A percentile compares a stretch with the other conserved stretches of the same genome.
phyloP scores from a whole-genome alignment of 2,329 filamentous ascomycete species.

The Penicillium sp. region DNA sequence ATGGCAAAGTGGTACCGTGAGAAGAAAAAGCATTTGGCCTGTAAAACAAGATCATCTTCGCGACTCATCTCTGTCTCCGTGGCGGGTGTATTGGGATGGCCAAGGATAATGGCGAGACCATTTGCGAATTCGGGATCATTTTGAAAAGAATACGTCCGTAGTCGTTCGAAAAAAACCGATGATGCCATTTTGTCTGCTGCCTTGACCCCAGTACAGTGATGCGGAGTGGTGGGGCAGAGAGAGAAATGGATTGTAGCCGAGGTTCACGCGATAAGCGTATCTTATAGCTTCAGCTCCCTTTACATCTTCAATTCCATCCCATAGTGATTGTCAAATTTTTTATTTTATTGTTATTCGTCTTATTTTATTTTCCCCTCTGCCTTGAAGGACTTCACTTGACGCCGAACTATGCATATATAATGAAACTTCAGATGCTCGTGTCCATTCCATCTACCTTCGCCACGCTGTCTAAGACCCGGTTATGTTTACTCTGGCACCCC shows the following conservation, averaged over 20 bases:
- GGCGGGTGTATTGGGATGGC: conserved; percentile 40
- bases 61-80: conserved; percentile 40
- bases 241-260: neutral
- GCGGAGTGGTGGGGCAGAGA: neutral
- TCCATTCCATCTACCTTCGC: conserved; percentile 37
- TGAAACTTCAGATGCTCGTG: conserved; percentile 22
- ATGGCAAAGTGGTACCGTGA: conserved; percentile 37
- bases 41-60: conserved; percentile 44
- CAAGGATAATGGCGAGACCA: conserved; percentile 49
- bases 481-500: conserved; percentile 65
- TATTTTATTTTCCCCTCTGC: neutral
- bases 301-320: no score
- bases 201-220: neutral
- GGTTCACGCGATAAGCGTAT: neutral
- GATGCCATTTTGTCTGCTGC: conserved; percentile 3
- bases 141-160: conserved; percentile 43
- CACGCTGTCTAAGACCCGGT: neutral
- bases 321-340: no score
- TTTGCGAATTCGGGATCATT: conserved; percentile 47
- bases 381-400: neutral
- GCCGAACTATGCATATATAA: conserved; percentile 9
- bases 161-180: conserved; percentile 28
- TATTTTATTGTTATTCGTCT: neutral
- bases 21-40: conserved; percentile 52
- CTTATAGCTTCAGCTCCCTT: neutral